A percentile compares a stretch with the other conserved stretches of the same genome.
phyloP scores from a whole-genome alignment of 495 filamentous ascomycete genomes.

The Penicillium flavigenum region DNA sequence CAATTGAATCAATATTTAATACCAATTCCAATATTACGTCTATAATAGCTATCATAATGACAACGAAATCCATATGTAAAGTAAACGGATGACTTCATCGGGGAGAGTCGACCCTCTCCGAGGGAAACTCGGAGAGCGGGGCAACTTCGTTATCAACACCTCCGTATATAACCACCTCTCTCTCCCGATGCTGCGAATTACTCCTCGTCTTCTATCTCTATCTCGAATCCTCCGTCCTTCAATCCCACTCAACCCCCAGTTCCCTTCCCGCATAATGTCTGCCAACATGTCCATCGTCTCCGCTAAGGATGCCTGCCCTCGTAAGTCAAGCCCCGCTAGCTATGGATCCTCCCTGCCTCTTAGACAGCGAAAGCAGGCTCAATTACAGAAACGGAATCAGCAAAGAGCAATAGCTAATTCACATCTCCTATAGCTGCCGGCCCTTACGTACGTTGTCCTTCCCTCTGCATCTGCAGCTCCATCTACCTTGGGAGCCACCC shows the following conservation, averaged over 20 bases:
- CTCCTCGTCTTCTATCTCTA: slow-evolving; percentile 31
- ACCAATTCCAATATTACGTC: background rate
- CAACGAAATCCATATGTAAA: background rate
- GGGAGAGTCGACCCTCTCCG: slow-evolving; percentile 21
- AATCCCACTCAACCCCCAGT: slow-evolving; percentile 4
- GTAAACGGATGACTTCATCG: slow-evolving; percentile 11
- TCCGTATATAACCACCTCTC: slow-evolving; percentile 16
- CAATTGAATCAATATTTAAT: background rate
- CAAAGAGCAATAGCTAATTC: slow-evolving; percentile 36
- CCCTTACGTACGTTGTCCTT: slow-evolving; percentile 52
- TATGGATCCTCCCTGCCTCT: background rate
- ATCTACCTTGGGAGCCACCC: slow-evolving; percentile 10
- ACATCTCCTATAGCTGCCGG: slow-evolving; percentile 46
- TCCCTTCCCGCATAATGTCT: slow-evolving; percentile 34
- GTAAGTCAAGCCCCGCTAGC: slow-evolving; percentile 31
- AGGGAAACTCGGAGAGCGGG: slow-evolving; percentile 30
- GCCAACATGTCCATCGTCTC: slow-evolving; percentile 38
- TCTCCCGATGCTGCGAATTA: slow-evolving; percentile 25
- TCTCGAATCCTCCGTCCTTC: slow-evolving; percentile 19
- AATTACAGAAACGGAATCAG: slow-evolving; percentile 1
- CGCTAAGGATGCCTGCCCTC: slow-evolving; percentile 49
- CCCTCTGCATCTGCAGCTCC: background rate
- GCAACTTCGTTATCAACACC: slow-evolving; percentile 15
- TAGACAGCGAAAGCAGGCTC: background rate
- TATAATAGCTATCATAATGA: background rate